Percentiles rank a stretch among this genome's conserved stretches.
phyloP scores from a whole-genome alignment of 495 filamentous ascomycete species.

The Penicillium atrosanguineum region DNA sequence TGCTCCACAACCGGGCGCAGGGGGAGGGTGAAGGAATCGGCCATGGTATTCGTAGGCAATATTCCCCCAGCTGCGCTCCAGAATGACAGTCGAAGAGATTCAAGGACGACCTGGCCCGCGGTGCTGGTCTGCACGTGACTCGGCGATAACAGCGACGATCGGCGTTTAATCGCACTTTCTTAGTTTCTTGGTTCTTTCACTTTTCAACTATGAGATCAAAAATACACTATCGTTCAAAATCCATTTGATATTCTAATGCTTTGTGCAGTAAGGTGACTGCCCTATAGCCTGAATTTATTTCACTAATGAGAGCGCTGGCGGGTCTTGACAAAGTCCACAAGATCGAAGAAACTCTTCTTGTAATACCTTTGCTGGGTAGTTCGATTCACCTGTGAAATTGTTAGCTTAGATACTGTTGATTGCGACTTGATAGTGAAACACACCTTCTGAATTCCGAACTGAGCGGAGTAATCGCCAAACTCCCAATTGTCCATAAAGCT shows the following conservation, averaged over 20 bases:
- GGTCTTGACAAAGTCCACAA: constrained; percentile 41
- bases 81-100: neutral
- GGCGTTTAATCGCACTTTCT: neutral
- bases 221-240: too few species aligned
- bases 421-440: neutral
- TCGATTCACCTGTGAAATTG: constrained; percentile 27
- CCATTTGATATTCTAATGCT: neutral
- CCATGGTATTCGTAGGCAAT: constrained; percentile 24
- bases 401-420: neutral
- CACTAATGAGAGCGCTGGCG: constrained; percentile 8
- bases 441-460: constrained; percentile 40
- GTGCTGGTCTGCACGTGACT: neutral
- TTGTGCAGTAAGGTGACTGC: neutral
- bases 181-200: too few species aligned
- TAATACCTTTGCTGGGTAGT: constrained; percentile 38
- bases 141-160: neutral
- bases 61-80: neutral
- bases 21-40: constrained; percentile 57
- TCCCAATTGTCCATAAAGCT: constrained; percentile 47
- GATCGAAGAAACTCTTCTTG: constrained; percentile 49
- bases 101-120: neutral
- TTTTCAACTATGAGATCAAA: too few species aligned
- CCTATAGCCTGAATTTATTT: neutral
- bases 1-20: constrained; percentile 59
- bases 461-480: constrained; percentile 38